Conservation (phyloP, 208 protist species). For the Spongospora subterranea region DNA sequence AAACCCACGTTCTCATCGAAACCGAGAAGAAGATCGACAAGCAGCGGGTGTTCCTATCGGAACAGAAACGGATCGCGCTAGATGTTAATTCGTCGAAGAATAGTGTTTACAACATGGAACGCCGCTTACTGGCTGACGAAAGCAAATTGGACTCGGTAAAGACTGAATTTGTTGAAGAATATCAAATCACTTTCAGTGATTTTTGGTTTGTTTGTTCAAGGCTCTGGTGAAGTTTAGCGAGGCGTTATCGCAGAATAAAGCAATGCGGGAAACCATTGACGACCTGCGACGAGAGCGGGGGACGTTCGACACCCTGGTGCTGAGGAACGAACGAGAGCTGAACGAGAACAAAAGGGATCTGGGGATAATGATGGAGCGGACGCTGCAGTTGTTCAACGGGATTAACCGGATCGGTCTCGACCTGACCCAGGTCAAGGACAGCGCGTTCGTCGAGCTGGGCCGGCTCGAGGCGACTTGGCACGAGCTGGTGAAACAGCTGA, state of each 20-base stretch:
- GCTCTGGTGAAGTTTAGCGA: slow-evolving; percentile 50
- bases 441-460: not conserved
- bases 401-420: not conserved
- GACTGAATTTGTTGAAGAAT: slow-evolving; percentile 4
- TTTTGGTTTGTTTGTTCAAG: too few relatives aligned
- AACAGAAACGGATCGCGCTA: slow-evolving; percentile 18
- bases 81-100: not conserved
- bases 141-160: slow-evolving; percentile 50
- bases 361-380: slow-evolving; percentile 2
- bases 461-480: slow-evolving; percentile 10
- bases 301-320: slow-evolving; percentile 47
- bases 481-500: not conserved
- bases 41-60: not conserved
- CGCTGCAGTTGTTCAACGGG: not conserved
- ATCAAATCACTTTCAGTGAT: not conserved
- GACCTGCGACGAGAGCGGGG: not conserved
- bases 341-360: slow-evolving; percentile 5
- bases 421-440: not conserved
- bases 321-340: slow-evolving; percentile 30
- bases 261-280: slow-evolving; percentile 39
- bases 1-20: not conserved
- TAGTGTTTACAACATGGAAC: not conserved
- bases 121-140: slow-evolving; percentile 20
- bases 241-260: slow-evolving; percentile 39
- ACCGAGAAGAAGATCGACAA: not conserved